These are phyloP conservation scores for Taxillus chinensis DNA, from an alignment of 164 flowering plant species.

Conservation along the genomic window DNA sequence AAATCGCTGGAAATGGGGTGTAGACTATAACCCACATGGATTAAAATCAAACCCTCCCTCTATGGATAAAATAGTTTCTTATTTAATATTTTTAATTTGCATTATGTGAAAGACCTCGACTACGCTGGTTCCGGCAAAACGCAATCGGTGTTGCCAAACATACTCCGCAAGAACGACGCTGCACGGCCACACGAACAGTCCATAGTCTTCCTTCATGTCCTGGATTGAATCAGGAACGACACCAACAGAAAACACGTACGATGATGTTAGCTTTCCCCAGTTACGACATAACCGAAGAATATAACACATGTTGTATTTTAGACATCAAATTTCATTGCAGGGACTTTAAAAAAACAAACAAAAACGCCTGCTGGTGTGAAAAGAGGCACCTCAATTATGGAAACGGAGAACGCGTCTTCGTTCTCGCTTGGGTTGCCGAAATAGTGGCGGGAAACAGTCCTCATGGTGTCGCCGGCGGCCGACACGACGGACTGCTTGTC, in stretches of 20 bases:
- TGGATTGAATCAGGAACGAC: slow-evolving; percentile 20
- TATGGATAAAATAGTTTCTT: no score
- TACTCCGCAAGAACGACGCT: slow-evolving; percentile 82
- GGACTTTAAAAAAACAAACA: no score
- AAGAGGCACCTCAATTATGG: slow-evolving; percentile 20
- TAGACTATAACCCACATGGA: background rate
- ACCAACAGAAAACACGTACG: background rate
- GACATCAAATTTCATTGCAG: no score
- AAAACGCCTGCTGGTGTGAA: background rate
- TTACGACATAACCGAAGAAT: no score
- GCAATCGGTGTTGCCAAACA: slow-evolving; percentile 74
- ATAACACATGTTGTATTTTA: no score
- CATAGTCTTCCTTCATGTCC: slow-evolving; percentile 87
- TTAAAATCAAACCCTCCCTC: no score
- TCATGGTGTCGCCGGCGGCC: slow-evolving; percentile 5
- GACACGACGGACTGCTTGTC: no score
- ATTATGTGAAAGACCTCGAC: slow-evolving; percentile 44
- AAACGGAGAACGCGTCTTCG: slow-evolving; percentile 12
- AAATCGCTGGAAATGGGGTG: no score
- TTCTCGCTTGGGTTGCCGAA: slow-evolving; percentile 9
- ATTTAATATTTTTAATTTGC: no score
- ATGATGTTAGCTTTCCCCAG: no score
- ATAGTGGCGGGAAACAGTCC: slow-evolving; percentile 14
- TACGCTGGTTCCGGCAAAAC: slow-evolving; percentile 48
- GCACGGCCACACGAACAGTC: slow-evolving; percentile 95